Evolutionary conservation across 2,329 filamentous ascomycete species (phyloP).

Genomic region (Gnomoniopsis sp.): DNA sequence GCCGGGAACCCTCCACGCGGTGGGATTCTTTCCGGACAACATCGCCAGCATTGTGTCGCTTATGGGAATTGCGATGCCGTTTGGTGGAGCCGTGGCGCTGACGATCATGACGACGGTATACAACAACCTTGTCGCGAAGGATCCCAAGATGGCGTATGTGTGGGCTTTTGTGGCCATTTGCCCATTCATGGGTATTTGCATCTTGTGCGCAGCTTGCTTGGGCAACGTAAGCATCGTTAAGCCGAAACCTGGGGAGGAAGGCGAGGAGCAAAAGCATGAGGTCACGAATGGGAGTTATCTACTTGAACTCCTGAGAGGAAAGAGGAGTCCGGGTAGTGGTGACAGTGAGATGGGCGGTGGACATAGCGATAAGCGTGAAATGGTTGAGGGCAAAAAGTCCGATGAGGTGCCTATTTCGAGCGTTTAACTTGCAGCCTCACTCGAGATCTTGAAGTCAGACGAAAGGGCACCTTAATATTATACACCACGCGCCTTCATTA

Average conservation of each 20-base stretch:
- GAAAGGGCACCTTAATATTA: too few species aligned
- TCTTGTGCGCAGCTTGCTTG: conserved; percentile 25
- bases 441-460: too few species aligned
- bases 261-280: conserved; percentile 6
- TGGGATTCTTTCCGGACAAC: conserved; percentile 56
- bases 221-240: conserved; percentile 32
- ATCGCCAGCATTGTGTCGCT: conserved; percentile 58
- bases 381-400: neutral
- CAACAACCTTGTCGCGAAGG: conserved; percentile 45
- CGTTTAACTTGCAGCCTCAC: neutral
- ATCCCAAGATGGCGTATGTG: conserved; percentile 45
- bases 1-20: conserved; percentile 50
- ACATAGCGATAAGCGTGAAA: neutral
- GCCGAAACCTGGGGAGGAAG: conserved; percentile 2
- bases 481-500: too few species aligned
- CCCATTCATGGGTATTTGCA: conserved; percentile 48
- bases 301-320: neutral
- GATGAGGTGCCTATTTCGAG: neutral
- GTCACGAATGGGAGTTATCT: conserved; percentile 5
- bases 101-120: conserved; percentile 69
- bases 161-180: conserved; percentile 62
- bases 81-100: conserved; percentile 62
- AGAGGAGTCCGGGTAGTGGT: neutral
- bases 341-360: neutral
- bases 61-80: conserved; percentile 55